Conservation (phyloP, 257 asterid species). For the Jacaranda mimosifolia region DNA sequence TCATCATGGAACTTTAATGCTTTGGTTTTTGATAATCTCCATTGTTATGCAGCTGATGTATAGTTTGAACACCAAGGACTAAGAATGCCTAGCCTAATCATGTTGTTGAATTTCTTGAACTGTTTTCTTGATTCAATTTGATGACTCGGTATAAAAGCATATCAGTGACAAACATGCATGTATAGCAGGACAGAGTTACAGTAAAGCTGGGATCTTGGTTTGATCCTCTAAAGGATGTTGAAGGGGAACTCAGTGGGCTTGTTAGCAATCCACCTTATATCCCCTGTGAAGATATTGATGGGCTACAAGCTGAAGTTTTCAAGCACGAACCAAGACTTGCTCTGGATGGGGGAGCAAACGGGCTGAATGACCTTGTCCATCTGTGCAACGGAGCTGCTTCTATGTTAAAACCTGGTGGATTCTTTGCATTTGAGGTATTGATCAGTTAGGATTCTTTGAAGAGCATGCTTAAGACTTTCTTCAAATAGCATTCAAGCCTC, state of each 20-base stretch:
- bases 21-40: background rate
- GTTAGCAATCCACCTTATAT: constrained; percentile 95
- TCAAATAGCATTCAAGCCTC: background rate
- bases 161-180: background rate
- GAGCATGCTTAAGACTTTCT: background rate
- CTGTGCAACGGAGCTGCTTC: constrained; percentile 79
- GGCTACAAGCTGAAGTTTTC: constrained; percentile 86
- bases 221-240: constrained; percentile 70
- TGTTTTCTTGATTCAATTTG: background rate
- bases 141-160: background rate
- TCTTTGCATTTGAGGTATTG: constrained; percentile 89
- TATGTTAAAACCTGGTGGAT: constrained; percentile 79
- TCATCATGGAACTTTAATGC: background rate
- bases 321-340: constrained; percentile 86
- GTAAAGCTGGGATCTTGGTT: constrained; percentile 88
- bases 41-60: background rate
- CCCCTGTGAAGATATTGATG: constrained; percentile 69
- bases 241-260: constrained; percentile 67
- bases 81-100: background rate
- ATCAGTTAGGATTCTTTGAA: constrained; percentile 9
- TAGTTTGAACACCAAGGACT: background rate
- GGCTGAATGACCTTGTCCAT: constrained; percentile 74
- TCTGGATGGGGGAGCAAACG: constrained; percentile 84
- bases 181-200: constrained; percentile 59
- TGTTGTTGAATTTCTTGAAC: background rate